phyloP scores from a whole-genome alignment of 164 flowering plant genomes.

The Nymphaea colorata region DNA sequence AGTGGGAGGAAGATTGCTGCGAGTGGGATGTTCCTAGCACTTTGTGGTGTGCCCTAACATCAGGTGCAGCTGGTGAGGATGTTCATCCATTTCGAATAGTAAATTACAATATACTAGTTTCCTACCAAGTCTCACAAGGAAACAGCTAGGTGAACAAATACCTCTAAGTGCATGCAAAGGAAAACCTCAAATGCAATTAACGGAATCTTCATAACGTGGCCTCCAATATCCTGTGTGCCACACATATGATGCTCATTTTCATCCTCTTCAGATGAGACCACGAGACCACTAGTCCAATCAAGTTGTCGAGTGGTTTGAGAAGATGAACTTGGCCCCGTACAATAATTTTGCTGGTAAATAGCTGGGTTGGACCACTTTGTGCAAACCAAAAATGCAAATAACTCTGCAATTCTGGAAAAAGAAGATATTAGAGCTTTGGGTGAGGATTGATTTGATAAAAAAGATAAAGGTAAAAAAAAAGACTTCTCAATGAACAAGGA shows the following conservation, averaged over 20 bases:
- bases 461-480: no score
- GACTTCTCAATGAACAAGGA: no score
- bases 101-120: neutral
- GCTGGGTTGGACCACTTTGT: conserved; percentile 90
- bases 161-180: conserved; percentile 88
- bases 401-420: conserved; percentile 68
- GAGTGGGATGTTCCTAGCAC: conserved; percentile 46
- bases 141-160: conserved; percentile 10
- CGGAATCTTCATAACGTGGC: conserved; percentile 88
- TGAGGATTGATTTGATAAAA: neutral
- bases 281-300: conserved; percentile 64
- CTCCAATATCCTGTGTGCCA: conserved; percentile 69
- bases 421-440: neutral
- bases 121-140: neutral
- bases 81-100: neutral
- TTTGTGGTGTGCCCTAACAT: conserved; percentile 65
- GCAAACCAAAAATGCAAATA: conserved; percentile 91
- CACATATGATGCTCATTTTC: conserved; percentile 39
- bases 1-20: conserved; percentile 62
- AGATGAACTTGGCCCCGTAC: conserved; percentile 40
- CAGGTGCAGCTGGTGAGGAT: conserved; percentile 2
- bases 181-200: conserved; percentile 60
- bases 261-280: conserved; percentile 52
- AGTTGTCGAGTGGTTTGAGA: conserved; percentile 44
- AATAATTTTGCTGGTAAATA: conserved; percentile 47